Conservation (phyloP, 2,329 filamentous ascomycete genomes). For the Cladophialophora bantiana region DNA sequence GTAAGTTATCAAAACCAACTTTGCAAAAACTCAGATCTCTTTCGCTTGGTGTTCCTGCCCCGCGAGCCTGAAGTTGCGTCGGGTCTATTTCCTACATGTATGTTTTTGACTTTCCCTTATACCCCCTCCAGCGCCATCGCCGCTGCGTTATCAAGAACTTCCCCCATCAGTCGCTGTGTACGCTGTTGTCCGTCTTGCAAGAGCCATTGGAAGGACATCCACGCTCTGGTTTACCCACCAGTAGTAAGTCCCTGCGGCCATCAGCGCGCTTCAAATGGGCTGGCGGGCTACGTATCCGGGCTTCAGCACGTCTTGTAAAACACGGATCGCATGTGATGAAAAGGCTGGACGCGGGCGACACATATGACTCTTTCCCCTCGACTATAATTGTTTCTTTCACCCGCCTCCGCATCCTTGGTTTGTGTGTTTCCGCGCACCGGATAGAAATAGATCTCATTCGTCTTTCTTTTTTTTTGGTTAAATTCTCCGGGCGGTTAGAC, state of each 20-base stretch:
- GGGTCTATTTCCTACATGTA: too few species aligned
- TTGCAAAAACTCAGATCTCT: background rate
- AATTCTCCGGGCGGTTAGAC: background rate
- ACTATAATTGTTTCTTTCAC: too few species aligned
- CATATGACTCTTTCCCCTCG: too few species aligned
- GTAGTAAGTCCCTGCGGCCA: conserved; percentile 1
- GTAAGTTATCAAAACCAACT: background rate
- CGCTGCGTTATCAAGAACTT: conserved; percentile 8
- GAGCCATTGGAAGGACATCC: conserved; percentile 11
- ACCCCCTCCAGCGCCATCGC: background rate
- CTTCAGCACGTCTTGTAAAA: too few species aligned
- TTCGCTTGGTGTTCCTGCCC: too few species aligned
- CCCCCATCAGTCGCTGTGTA: background rate
- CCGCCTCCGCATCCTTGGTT: too few species aligned
- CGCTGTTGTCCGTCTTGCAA: conserved; percentile 13
- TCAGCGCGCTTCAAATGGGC: conserved; percentile 5
- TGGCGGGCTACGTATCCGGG: too few species aligned
- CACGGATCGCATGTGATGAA: too few species aligned
- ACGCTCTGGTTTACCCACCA: conserved; percentile 6
- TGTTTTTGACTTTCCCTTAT: background rate
- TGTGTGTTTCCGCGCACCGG: background rate
- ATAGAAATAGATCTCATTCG: background rate
- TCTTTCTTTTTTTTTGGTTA: background rate
- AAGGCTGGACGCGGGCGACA: too few species aligned
- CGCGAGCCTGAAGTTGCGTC: too few species aligned